Base-by-base conservation (phyloP, 2,329 filamentous ascomycete genomes). In the Penicillium capsulatum region DNA sequence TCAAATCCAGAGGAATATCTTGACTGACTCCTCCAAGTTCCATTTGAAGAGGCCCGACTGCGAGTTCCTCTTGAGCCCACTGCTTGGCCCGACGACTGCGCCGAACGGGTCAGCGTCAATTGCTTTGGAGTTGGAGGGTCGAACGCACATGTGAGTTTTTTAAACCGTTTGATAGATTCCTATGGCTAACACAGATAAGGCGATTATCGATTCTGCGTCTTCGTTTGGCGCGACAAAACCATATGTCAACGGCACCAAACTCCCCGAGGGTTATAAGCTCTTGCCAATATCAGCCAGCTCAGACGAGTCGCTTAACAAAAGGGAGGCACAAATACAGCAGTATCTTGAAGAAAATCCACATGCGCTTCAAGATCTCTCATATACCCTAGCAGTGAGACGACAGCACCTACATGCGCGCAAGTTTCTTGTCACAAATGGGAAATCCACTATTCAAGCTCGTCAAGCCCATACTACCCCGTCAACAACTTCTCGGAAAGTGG, bases 111-210 rank as follows among this genome's bases (percentile, higher is more conserved):
- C 1, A 45, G 48, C 17, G 36, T 55, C 8, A 55, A 54, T 30
- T 48, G 20, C 2, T 55, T 52, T 35, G 53, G 53, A 1, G 45
- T 50, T 14, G 51, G 53, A 7, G 53, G 53, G 3, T 30, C 43
- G 4, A 55, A 55, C 35, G 50, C 52, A 2, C 48, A 55, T 38
- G 48, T 43, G n/a, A n/a, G n/a, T n/a, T n/a, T n/a, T n/a, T n/a
- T n/a, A n/a, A n/a, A n/a, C n/a, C n/a, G n/a, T n/a, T n/a, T n/a
- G n/a, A n/a, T n/a, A n/a, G n/a, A n/a, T n/a, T n/a, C n/a, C n/a
- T n/a, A n/a, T n/a, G n/a, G n/a, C n/a, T n/a, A n/a, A n/a, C n/a
- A n/a, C n/a, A n/a, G n/a, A n/a, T n/a, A n/a, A n/a, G n/a, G n/a
- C n/a, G n/a, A n/a, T n/a, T n/a, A n/a, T n/a, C n/a, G n/a, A n/a